Conservation (phyloP, 1,284 basidiomycete species). For the Rhodotorula sp. region DNA sequence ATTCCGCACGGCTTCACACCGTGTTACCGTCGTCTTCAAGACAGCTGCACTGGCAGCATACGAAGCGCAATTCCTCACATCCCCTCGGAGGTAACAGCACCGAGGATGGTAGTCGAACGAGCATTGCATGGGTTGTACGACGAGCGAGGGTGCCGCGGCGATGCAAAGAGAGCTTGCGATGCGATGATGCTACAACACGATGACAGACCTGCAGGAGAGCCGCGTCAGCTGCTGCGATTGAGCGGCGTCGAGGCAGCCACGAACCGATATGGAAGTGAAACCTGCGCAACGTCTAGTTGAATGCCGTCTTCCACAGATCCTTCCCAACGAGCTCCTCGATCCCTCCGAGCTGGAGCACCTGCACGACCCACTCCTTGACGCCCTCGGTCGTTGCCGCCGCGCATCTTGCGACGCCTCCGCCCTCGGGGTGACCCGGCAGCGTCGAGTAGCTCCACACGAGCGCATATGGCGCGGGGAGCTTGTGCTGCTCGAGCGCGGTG, state of each 20-base stretch:
- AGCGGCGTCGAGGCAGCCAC: no score
- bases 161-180: no score
- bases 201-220: no score
- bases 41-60: constrained; percentile 27
- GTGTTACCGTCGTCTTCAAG: constrained; percentile 38
- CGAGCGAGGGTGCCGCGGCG: no score
- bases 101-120: neutral
- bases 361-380: constrained; percentile 68
- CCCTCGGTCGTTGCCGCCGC: constrained; percentile 71
- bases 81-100: neutral
- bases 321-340: constrained; percentile 57
- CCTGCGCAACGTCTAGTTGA: constrained; percentile 47
- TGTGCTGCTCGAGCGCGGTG: constrained; percentile 60
- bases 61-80: constrained; percentile 28
- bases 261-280: neutral
- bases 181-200: neutral
- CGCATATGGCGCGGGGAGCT: constrained; percentile 59
- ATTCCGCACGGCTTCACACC: constrained; percentile 30
- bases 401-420: constrained; percentile 65
- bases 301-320: constrained; percentile 66
- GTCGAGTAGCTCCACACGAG: constrained; percentile 63
- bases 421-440: constrained; percentile 28
- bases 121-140: no score
- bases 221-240: no score
- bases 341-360: constrained; percentile 39